phyloP scores from a whole-genome alignment of 2,329 filamentous ascomycete species.

The Colletotrichum cordylinicola region DNA sequence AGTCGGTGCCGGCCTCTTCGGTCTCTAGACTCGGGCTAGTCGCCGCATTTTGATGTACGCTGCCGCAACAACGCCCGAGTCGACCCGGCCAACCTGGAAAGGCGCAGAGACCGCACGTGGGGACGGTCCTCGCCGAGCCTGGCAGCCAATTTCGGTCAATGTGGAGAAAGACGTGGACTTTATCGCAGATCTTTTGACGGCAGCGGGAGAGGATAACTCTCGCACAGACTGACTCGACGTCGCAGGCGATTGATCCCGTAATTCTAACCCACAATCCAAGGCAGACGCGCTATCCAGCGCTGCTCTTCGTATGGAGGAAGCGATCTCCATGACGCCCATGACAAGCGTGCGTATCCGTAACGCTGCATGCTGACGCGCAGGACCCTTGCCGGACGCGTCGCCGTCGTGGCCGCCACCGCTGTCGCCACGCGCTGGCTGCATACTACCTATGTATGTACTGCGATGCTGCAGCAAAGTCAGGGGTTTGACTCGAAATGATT shows the following conservation, averaged over 20 bases:
- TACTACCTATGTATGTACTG: background rate
- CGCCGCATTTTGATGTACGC: background rate
- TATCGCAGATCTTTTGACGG: background rate
- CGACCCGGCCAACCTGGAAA: background rate
- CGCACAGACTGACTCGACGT: slow-evolving; percentile 3
- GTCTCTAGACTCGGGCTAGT: background rate
- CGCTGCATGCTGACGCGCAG: background rate
- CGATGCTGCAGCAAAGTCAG: slow-evolving; percentile 1
- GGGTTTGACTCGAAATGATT: background rate
- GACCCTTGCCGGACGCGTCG: background rate
- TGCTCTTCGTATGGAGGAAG: background rate
- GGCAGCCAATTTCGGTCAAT: slow-evolving; percentile 5
- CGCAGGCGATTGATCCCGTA: slow-evolving; percentile 7
- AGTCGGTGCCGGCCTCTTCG: background rate
- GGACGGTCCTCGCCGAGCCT: background rate
- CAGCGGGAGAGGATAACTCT: background rate
- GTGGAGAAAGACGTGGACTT: background rate
- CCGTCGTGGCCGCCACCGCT: background rate
- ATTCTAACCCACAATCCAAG: background rate
- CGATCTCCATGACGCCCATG: background rate
- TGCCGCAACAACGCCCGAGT: background rate
- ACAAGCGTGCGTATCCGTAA: background rate
- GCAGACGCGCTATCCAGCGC: background rate
- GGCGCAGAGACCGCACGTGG: slow-evolving; percentile 5
- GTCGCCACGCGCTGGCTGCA: background rate